Percentiles rank a stretch among this genome's conserved stretches.
Conservation (phyloP, 2,329 filamentous ascomycete species). For the Phialophora expanda region DNA sequence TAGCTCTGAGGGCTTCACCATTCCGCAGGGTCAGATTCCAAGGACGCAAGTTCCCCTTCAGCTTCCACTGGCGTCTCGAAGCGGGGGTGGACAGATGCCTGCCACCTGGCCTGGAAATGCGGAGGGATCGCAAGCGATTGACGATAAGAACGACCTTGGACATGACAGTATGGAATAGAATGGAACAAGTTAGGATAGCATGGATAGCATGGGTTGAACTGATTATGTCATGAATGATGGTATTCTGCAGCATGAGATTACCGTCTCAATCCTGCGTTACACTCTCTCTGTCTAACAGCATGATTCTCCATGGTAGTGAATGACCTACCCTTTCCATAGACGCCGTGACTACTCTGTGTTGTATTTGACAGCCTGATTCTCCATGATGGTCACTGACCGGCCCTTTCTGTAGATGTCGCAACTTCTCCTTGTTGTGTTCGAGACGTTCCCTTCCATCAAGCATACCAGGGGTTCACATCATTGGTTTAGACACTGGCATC, state of each 20-base stretch:
- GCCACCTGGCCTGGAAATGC: neutral
- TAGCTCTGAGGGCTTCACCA: neutral
- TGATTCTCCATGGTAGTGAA: too few species aligned
- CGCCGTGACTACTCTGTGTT: too few species aligned
- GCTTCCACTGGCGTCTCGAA: neutral
- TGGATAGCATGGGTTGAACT: too few species aligned
- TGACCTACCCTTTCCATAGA: too few species aligned
- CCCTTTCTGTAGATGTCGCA: neutral
- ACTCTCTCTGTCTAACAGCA: too few species aligned
- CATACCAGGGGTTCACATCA: neutral
- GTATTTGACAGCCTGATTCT: neutral
- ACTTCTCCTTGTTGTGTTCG: neutral
- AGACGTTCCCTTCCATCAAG: neutral
- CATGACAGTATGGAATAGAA: neutral
- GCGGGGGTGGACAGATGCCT: neutral
- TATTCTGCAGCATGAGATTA: too few species aligned
- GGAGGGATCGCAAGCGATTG: neutral
- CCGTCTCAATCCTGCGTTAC: too few species aligned
- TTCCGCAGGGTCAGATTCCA: neutral
- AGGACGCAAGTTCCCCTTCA: neutral
- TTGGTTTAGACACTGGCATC: neutral
- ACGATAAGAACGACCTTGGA: neutral
- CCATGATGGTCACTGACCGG: neutral
- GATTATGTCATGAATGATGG: too few species aligned
- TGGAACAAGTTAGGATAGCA: neutral